Base-by-base conservation (phyloP, 2,329 filamentous ascomycete genomes). In the Metarhizium guizhouense region DNA sequence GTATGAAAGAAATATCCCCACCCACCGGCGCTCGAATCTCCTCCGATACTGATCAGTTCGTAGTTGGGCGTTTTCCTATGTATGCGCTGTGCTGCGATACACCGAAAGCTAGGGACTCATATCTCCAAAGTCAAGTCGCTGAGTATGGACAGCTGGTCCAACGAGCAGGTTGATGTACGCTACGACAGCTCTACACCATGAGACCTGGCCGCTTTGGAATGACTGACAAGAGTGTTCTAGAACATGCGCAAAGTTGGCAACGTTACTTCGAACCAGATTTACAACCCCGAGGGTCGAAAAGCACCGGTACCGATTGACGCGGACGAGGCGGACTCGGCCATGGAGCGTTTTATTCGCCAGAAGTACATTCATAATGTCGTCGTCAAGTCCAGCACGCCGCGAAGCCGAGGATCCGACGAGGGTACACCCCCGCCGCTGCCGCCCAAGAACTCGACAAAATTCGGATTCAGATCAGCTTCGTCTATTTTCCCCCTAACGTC, bases 41-140 rank as follows among this genome's bases (percentile, higher is more conserved):
- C 42, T 47, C 30, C 7, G 16, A 7, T 49, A 47, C 61, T 59
- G 52, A 54, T 54, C 14, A 51, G n/a, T 48, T 48, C 48, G 32
- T 61, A 96, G 89, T 77, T 99, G 73, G 94, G 94, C 58, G 84
- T 97, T 61, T 99, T 99, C 70, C 79, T 99, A 52, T 99, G 94
- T 75, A 95, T 99, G 88, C 90, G 94, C 69, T 99, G 94, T 78
- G 94, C 92, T 54, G 83, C 91, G 54, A 82, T 97, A 67, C 94
- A 99, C 76, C 89, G 94, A 67, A 97, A 97, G 74, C 79, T 99
- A 66, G 94, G 94, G 59, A 97, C 94, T 45, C 94, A 99, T 72
- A 90, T 99, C 60, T 96, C 92, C 62, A 99, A 99, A 72, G 91
- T 99, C 76, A 99, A 99, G 74, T 97, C 92, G 42, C 74, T 99